Conservation (phyloP, 192 early-diverging fungal species). For the Coemansia sp. region DNA sequence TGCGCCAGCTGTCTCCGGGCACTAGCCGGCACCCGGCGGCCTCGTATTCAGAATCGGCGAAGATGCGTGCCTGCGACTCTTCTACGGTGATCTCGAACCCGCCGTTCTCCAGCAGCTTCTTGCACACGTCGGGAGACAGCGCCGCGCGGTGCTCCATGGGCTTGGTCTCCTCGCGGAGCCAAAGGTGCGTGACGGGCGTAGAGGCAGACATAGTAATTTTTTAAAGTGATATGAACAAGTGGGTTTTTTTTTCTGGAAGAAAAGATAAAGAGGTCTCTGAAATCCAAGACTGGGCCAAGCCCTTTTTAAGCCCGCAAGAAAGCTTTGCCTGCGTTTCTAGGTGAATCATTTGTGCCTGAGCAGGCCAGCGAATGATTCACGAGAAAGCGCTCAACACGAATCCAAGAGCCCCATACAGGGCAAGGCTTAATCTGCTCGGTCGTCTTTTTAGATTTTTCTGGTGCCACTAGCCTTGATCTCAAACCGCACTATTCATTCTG, state of each 20-base stretch:
- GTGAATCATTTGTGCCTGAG: constrained; percentile 2
- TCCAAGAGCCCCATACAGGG: not conserved
- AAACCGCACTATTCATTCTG: not conserved
- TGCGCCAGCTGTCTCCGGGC: constrained; percentile 75
- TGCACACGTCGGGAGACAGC: constrained; percentile 81
- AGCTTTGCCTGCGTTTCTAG: not conserved
- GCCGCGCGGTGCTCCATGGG: constrained; percentile 92
- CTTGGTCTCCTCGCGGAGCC: constrained; percentile 99
- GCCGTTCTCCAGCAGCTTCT: constrained; percentile 70
- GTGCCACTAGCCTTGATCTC: not conserved
- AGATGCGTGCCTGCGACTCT: constrained; percentile 75
- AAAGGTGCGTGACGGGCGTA: constrained; percentile 59
- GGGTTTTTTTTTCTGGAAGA: not conserved
- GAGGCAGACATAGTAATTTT: constrained; percentile 9
- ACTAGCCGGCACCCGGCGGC: constrained; percentile 82
- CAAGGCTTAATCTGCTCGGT: not conserved
- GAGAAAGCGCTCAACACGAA: not conserved
- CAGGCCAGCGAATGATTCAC: not conserved
- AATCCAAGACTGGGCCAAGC: not conserved
- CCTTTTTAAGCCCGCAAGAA: not conserved
- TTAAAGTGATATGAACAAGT: not conserved
- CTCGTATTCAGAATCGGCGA: constrained; percentile 84
- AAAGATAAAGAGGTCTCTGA: constrained; percentile 4
- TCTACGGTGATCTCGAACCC: constrained; percentile 89
- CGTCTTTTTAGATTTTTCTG: not conserved